Evolutionary conservation across 2,329 filamentous ascomycete species (phyloP).

Genomic region (Trichoderma sp.): DNA sequence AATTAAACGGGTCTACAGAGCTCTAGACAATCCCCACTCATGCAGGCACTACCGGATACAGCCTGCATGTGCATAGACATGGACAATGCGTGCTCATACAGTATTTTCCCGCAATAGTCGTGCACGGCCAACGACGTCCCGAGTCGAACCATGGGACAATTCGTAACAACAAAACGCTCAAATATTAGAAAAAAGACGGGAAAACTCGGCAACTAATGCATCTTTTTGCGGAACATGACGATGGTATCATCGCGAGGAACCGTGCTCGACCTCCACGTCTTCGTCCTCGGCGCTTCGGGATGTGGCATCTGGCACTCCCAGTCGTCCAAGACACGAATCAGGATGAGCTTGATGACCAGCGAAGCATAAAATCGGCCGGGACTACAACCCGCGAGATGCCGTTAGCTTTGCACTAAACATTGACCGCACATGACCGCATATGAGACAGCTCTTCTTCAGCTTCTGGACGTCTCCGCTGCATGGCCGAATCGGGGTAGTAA

Average conservation of each 20-base stretch:
- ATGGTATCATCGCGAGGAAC: background rate
- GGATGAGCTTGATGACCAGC: background rate
- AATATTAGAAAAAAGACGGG: background rate
- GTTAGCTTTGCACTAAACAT: background rate
- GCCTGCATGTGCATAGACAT: no score
- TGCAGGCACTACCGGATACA: background rate
- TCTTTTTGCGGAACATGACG: constrained; percentile 1
- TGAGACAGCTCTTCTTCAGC: background rate
- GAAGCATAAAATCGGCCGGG: constrained; percentile 13
- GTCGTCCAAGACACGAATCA: background rate
- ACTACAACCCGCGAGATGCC: background rate
- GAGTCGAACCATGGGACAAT: no score
- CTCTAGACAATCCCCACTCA: no score
- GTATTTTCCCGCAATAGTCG: background rate
- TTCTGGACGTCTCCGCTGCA: background rate
- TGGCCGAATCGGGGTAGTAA: background rate
- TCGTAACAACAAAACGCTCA: background rate
- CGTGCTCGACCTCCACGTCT: constrained; percentile 5
- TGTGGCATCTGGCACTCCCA: constrained; percentile 3
- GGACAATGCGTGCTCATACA: background rate
- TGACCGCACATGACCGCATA: background rate
- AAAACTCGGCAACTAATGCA: background rate
- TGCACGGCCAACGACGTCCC: background rate
- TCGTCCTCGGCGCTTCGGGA: background rate
- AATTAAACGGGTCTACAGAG: no score